These are phyloP conservation scores for Amaranthus hypochondriacus DNA, from an alignment of 148 eudicot genomes.

Conservation along the genomic window DNA sequence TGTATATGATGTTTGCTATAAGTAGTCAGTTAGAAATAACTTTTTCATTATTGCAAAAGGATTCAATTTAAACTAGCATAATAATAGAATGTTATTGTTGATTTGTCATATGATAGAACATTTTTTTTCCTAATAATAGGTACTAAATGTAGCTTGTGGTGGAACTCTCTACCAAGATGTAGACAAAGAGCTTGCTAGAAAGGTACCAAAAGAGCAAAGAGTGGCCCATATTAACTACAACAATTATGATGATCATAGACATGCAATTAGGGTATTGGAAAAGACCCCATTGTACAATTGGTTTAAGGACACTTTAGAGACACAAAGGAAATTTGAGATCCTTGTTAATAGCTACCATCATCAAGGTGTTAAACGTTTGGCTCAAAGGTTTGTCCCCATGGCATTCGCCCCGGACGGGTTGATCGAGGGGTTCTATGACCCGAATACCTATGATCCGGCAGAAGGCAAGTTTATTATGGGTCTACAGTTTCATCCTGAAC, in stretches of 20 bases:
- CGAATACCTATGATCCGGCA: constrained; percentile 61
- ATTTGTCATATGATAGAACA: no score
- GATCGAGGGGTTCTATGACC: constrained; percentile 80
- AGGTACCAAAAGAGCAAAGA: constrained; percentile 28
- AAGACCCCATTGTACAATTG: constrained; percentile 63
- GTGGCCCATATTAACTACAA: constrained; percentile 69
- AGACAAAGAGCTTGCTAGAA: constrained; percentile 45
- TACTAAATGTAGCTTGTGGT: constrained; percentile 82
- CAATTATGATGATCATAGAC: constrained; percentile 80
- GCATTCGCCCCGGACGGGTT: constrained; percentile 71
- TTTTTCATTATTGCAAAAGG: no score
- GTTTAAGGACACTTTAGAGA: constrained; percentile 50
- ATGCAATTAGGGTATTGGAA: constrained; percentile 44
- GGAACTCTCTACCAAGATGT: constrained; percentile 81
- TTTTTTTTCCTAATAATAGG: background rate
- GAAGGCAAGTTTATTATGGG: constrained; percentile 86
- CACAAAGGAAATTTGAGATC: constrained; percentile 35
- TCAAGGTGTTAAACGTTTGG: constrained; percentile 77
- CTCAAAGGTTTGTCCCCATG: constrained; percentile 74
- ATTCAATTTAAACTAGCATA: no score
- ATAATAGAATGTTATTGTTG: no score
- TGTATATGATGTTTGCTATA: no score
- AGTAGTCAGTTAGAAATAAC: no score
- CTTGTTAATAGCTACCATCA: constrained; percentile 85
- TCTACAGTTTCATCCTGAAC: constrained; percentile 85